These are phyloP conservation scores for Simplicillium sp. DNA, from an alignment of 2,329 filamentous ascomycete species.

Conservation along the genomic window DNA sequence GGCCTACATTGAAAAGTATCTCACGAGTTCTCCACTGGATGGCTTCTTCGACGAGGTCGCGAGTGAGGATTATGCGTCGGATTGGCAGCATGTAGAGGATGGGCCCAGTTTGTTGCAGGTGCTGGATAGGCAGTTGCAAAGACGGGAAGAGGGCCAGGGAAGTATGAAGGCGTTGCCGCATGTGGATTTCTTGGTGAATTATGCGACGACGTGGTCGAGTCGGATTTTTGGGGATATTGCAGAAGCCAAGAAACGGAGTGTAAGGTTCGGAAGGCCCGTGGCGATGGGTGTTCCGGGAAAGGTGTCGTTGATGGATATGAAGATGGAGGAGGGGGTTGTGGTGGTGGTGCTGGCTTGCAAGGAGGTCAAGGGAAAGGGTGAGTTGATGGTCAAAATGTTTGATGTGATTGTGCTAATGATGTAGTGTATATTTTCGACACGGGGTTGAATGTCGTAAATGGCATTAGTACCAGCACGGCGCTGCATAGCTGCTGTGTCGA, in stretches of 20 bases:
- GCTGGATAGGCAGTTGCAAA: constrained; percentile 38
- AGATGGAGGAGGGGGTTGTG: constrained; percentile 34
- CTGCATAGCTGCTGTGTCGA: constrained; percentile 30
- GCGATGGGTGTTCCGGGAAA: constrained; percentile 32
- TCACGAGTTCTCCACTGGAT: constrained; percentile 56
- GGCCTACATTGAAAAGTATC: constrained; percentile 64
- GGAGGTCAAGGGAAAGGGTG: constrained; percentile 26
- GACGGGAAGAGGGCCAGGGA: constrained; percentile 32
- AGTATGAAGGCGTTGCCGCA: constrained; percentile 45
- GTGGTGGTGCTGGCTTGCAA: constrained; percentile 34
- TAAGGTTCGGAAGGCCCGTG: constrained; percentile 52
- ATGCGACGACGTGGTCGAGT: constrained; percentile 48
- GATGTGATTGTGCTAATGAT: constrained; percentile 42
- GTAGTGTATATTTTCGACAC: constrained; percentile 50
- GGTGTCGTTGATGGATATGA: constrained; percentile 45
- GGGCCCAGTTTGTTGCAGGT: constrained; percentile 36
- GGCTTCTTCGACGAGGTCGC: constrained; percentile 46
- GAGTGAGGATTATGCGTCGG: constrained; percentile 39
- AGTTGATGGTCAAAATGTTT: constrained; percentile 31
- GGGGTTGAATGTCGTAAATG: constrained; percentile 42
- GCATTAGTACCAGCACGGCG: constrained; percentile 40
- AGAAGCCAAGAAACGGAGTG: constrained; percentile 57
- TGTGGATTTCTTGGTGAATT: constrained; percentile 53
- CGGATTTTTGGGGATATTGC: constrained; percentile 58
- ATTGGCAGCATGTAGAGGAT: constrained; percentile 32